Evolutionary conservation across 164 flowering plant genomes (phyloP), one percentile per base, ranked within the genome.

Genomic region (Litsea cubeba): DNA sequence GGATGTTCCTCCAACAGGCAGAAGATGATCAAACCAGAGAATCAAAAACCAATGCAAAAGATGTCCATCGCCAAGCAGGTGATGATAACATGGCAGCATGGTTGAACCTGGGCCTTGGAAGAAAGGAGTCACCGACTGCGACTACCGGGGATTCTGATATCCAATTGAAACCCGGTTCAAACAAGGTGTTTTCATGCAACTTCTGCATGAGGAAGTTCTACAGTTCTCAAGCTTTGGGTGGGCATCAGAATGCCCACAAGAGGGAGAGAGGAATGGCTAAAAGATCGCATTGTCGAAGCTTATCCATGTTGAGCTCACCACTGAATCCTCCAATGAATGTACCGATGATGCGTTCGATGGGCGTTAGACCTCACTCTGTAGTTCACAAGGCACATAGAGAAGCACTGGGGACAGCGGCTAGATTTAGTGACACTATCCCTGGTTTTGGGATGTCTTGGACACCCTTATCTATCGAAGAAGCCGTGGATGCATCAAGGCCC

Each of bases 211-310:
- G 98, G 75, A 93, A 93, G 76, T 93, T 93, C 81, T 90, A 70
- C 84, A 93, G 97, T 64, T 91, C 98, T 65, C 98, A 93, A 76
- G 98, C 98, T 71, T 71, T 93, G 69, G 98, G 98, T 2, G 98
- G 98, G 50, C 98, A 93, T 73, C 98, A 93, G 68, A 93, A 93
- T 80, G 98, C 98, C n/a, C 98, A 93, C 86, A 93, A 89, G 81
- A 84, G 89, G 77, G 96, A 93, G 72, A 85, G 98, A 78, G 92
- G 92, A 26, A 89, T 85, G 75, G 90, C 86, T 12, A 85, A 85
- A 75, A 81, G 91, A 79, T 40, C 71, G 15, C 54, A 46, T 18
- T 30, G 25, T 35, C 40, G 15, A 23, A 68, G 40, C 10, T 14
- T n/a, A 22, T 12, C 20, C 17, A 49, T 23, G 54, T 7, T 66